Evolutionary conservation across 2,329 filamentous ascomycete genomes (phyloP).

Genomic region (Aspergillus fijiensis): DNA sequence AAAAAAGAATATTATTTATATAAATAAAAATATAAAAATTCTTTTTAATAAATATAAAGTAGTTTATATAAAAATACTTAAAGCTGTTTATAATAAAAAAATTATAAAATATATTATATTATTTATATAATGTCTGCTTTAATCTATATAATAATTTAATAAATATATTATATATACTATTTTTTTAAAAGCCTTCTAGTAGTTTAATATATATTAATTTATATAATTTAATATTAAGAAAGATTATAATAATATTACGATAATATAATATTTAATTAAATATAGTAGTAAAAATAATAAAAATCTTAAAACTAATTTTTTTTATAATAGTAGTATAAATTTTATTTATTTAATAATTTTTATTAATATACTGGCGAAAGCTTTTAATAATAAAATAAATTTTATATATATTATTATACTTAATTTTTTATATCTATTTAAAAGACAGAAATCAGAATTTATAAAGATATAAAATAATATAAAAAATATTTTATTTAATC

Average conservation of each 20-base stretch:
- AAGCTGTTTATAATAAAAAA: neutral
- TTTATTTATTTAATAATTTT: neutral
- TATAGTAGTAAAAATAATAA: neutral
- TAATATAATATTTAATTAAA: neutral
- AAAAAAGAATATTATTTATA: too few relatives aligned
- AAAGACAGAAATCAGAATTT: neutral
- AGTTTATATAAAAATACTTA: constrained; percentile 1
- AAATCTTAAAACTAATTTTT: too few relatives aligned
- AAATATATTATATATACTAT: neutral
- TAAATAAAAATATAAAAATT: neutral
- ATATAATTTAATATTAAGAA: neutral
- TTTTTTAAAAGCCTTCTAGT: neutral
- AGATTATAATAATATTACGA: neutral
- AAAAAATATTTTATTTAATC: constrained; percentile 1
- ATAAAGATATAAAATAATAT: neutral
- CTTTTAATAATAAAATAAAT: neutral
- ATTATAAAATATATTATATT: constrained; percentile 2
- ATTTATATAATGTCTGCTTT: neutral
- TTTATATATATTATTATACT: neutral
- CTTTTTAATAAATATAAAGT: neutral
- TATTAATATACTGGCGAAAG: neutral
- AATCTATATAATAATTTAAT: neutral
- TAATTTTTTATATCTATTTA: neutral
- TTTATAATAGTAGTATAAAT: neutral
- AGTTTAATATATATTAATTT: constrained; percentile 4